phyloP scores from a whole-genome alignment of 257 asterid species.

The Solanum raphanifolium region DNA sequence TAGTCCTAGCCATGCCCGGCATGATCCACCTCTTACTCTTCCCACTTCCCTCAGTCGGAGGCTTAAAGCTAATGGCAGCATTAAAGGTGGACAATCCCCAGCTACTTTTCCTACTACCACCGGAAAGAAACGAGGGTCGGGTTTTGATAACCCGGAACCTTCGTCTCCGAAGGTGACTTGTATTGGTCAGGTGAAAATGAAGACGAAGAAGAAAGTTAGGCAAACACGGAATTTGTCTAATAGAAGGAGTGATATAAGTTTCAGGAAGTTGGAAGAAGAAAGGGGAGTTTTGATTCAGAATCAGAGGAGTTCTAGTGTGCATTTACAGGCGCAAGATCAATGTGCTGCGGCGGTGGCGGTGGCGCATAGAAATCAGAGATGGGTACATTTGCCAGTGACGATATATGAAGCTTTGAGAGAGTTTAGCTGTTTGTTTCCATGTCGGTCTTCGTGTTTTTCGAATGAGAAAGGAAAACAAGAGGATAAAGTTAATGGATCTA shows the following conservation, averaged over 20 bases:
- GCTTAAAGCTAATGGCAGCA: slow-evolving; percentile 60
- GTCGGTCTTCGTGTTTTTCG: slow-evolving; percentile 56
- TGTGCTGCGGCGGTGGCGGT: slow-evolving; percentile 22
- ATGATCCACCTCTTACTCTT: slow-evolving; percentile 43
- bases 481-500: slow-evolving; percentile 11
- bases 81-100: slow-evolving; percentile 78
- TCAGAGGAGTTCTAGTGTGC: slow-evolving; percentile 27
- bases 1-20: slow-evolving; percentile 39
- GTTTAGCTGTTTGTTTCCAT: slow-evolving; percentile 74
- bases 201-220: slow-evolving; percentile 67
- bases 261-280: slow-evolving; percentile 35
- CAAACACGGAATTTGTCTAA: slow-evolving; percentile 55
- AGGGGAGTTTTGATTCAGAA: slow-evolving; percentile 1
- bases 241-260: slow-evolving; percentile 45
- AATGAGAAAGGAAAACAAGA: slow-evolving; percentile 25
- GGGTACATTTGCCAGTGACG: slow-evolving; percentile 86
- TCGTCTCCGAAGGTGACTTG: slow-evolving; percentile 97
- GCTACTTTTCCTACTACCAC: slow-evolving; percentile 24
- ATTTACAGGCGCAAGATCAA: slow-evolving; percentile 34
- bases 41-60: slow-evolving; percentile 77
- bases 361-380: slow-evolving; percentile 60
- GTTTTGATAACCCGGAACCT: slow-evolving; percentile 78
- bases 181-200: slow-evolving; percentile 90
- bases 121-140: slow-evolving; percentile 49
- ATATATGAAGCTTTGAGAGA: slow-evolving; percentile 77